Percentiles rank a stretch among this genome's conserved stretches.
These are phyloP conservation scores for Lathyrus aphaca DNA, from an alignment of 306 rosid genomes.

Conservation along the genomic window DNA sequence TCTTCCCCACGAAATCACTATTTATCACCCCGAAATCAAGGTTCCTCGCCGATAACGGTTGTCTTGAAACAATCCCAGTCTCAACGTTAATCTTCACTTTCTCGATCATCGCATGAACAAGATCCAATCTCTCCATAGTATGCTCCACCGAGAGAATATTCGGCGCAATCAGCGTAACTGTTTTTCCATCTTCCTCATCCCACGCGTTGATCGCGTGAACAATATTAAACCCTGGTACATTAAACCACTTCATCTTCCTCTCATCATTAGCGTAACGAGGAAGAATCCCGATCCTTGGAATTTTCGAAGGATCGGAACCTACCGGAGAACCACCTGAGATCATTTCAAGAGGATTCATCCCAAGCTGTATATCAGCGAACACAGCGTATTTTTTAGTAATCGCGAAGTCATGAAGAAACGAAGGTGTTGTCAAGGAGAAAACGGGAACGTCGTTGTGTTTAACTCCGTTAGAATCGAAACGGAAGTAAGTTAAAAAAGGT, in stretches of 20 bases:
- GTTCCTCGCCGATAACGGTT: conserved; percentile 71
- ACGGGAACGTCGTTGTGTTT: conserved; percentile 73
- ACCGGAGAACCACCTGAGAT: conserved; percentile 69
- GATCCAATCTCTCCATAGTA: conserved; percentile 72
- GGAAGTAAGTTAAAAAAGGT: conserved; percentile 78
- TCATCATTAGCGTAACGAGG: conserved; percentile 73
- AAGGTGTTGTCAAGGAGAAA: conserved; percentile 71
- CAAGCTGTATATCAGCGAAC: conserved; percentile 74
- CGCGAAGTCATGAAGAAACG: conserved; percentile 83
- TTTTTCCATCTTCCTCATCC: conserved; percentile 70
- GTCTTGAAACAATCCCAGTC: conserved; percentile 62
- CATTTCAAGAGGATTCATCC: conserved; percentile 76
- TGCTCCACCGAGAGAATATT: conserved; percentile 78
- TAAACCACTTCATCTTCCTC: conserved; percentile 72
- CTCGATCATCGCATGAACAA: conserved; percentile 71
- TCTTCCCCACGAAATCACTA: conserved; percentile 46
- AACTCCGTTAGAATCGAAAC: conserved; percentile 51
- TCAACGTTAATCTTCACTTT: conserved; percentile 62
- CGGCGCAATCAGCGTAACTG: conserved; percentile 71
- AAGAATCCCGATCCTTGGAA: conserved; percentile 63
- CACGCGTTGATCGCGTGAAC: conserved; percentile 87
- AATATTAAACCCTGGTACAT: conserved; percentile 79
- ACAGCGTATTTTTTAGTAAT: conserved; percentile 71
- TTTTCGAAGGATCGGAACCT: conserved; percentile 59
- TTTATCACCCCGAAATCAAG: conserved; percentile 75